phyloP scores from a whole-genome alignment of 257 asterid species.

The Gentiana straminea region DNA sequence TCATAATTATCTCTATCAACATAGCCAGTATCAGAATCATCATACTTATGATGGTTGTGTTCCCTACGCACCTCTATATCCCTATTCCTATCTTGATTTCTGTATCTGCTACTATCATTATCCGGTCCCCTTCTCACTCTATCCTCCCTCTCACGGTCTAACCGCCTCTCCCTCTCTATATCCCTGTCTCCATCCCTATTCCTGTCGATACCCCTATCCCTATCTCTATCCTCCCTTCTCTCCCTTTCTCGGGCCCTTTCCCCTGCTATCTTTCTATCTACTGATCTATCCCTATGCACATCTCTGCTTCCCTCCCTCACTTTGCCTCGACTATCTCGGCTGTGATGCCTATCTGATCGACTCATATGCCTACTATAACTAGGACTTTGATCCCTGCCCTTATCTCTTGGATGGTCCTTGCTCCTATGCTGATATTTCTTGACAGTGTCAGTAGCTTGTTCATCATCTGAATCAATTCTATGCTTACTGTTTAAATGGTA shows the following conservation, averaged over 20 bases:
- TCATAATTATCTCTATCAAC: slow-evolving; percentile 29
- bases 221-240: slow-evolving; percentile 26
- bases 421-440: slow-evolving; percentile 29
- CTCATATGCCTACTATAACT: slow-evolving; percentile 31
- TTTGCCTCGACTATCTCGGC: slow-evolving; percentile 33
- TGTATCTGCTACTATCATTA: slow-evolving; percentile 33
- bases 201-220: slow-evolving; percentile 20
- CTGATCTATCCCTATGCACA: slow-evolving; percentile 25
- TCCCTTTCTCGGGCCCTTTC: slow-evolving; percentile 26
- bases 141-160: slow-evolving; percentile 22
- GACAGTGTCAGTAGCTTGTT: slow-evolving; percentile 18
- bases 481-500: slow-evolving; percentile 24
- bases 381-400: slow-evolving; percentile 50
- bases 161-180: slow-evolving; percentile 17
- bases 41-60: slow-evolving; percentile 36
- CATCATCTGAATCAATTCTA: slow-evolving; percentile 44
- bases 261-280: slow-evolving; percentile 20
- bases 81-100: slow-evolving; percentile 29
- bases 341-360: slow-evolving; percentile 31
- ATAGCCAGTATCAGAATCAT: slow-evolving; percentile 31
- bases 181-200: slow-evolving; percentile 18
- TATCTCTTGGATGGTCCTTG: slow-evolving; percentile 36
- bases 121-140: slow-evolving; percentile 20
- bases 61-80: slow-evolving; percentile 31
- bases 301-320: slow-evolving; percentile 55